These are phyloP conservation scores for Oryza glumipatula DNA, from an alignment of 176 grass and related monocot genomes.

Conservation along the genomic window DNA sequence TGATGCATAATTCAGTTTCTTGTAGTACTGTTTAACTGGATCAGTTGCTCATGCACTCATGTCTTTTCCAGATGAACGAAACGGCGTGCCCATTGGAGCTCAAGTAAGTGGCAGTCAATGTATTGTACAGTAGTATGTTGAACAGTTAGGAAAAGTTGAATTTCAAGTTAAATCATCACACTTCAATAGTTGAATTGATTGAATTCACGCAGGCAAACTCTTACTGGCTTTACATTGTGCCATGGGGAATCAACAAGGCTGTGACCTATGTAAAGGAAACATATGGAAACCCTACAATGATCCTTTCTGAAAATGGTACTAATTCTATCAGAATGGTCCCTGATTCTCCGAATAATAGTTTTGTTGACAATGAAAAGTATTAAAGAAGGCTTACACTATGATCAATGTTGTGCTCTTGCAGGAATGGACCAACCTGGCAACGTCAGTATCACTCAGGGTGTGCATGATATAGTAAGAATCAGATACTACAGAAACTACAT, in stretches of 20 bases:
- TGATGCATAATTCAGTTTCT: background rate
- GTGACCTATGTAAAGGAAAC: slow-evolving; percentile 88
- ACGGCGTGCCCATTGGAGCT: slow-evolving; percentile 58
- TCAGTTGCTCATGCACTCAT: slow-evolving; percentile 11
- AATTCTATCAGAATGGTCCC: background rate
- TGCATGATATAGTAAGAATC: slow-evolving; percentile 74
- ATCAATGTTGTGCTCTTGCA: slow-evolving; percentile 35
- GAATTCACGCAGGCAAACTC: slow-evolving; percentile 70
- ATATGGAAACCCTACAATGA: slow-evolving; percentile 71
- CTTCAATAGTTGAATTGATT: background rate
- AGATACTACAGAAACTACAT: slow-evolving; percentile 80
- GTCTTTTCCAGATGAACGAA: slow-evolving; percentile 54
- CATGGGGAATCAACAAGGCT: slow-evolving; percentile 90
- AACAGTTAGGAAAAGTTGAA: background rate
- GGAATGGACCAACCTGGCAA: slow-evolving; percentile 94
- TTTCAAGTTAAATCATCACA: background rate
- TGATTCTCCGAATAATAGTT: background rate
- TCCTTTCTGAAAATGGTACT: slow-evolving; percentile 89
- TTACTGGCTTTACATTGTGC: slow-evolving; percentile 89
- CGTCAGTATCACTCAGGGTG: slow-evolving; percentile 60
- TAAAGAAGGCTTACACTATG: background rate
- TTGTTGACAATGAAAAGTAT: background rate
- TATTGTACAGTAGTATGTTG: background rate
- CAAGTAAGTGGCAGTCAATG: slow-evolving; percentile 42
- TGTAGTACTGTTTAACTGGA: background rate